Base-by-base conservation (phyloP, 331 rosid species). In the Rosa hybrid region DNA sequence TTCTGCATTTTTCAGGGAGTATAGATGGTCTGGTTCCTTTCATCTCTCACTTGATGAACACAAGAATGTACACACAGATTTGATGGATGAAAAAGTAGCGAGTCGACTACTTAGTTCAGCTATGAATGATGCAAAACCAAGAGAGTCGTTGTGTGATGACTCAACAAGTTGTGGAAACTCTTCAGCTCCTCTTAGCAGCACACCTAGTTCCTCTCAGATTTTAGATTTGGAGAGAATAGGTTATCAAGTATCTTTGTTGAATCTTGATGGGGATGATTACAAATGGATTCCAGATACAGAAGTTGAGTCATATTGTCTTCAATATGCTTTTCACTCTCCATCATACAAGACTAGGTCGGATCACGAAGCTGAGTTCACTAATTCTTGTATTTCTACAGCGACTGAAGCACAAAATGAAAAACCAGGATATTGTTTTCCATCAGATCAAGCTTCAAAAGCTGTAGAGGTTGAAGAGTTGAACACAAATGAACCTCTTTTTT, bases 401-500 rank as follows among this genome's bases (percentile, higher is more conserved):
- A 56, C 8, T 69, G 53, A 4, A 42, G 51, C 34, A 0, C 73
- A 41, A 69, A 42, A 27, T 69, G 73, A 20, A 41, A 69, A 18
- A 20, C 11, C 51, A 11, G 53, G 17, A 4, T 42, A 23, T n/a
- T 17, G 20, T 41, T 69, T 69, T 69, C 20, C 34, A 9, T 69
- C 53, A 18, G 34, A 18, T n/a, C 17, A 20, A 20, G 51, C 51
- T 41, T 69, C 74, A 20, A 34, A 69, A 5, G 65, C 79, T 27
- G 42, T 51, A 20, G 75, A 21, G n/a, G 57, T 23, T 9, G 83
- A 83, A 79, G 85, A 76, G 48, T 62, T 60, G 27, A 63, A 13
- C 7, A 38, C n/a, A 0, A 81, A 84, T 39, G 90, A 84, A 80
- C 91, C 94, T 68, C 85, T 90, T 17, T 90, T 84, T 74, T 88